Percentiles rank a stretch among this genome's conserved stretches.
Conservation (phyloP, 345 rosid genomes). For the Ceriops decandra region DNA sequence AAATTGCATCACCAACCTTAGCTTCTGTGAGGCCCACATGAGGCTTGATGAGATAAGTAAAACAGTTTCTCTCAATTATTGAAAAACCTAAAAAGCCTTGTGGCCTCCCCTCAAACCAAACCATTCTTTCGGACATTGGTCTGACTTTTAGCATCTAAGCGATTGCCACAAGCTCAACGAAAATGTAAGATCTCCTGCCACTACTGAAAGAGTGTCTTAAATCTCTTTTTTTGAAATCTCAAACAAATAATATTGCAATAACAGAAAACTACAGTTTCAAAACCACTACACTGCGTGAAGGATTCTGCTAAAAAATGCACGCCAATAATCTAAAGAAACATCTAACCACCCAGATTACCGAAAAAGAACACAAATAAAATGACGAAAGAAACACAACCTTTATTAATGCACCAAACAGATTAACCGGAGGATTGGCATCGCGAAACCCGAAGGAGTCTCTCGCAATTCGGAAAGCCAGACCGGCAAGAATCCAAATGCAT, state of each 20-base stretch:
- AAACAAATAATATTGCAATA: no score
- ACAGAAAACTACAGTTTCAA: not conserved
- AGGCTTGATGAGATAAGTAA: no score
- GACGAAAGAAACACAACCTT: slow-evolving; percentile 10
- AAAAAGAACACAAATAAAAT: not conserved
- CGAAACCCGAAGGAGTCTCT: slow-evolving; percentile 7
- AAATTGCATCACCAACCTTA: no score
- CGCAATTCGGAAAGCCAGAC: slow-evolving; percentile 21
- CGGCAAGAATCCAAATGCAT: slow-evolving; percentile 38
- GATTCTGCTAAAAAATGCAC: not conserved
- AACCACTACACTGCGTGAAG: not conserved
- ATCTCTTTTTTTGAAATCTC: no score
- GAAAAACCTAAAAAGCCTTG: no score
- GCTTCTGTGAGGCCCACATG: no score
- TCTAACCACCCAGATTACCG: not conserved
- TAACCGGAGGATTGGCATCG: slow-evolving; percentile 21
- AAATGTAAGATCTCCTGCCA: not conserved
- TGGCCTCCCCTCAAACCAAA: no score
- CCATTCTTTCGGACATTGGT: not conserved
- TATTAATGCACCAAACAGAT: slow-evolving; percentile 10
- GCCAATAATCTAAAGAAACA: not conserved
- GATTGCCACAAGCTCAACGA: not conserved
- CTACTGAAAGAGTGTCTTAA: no score
- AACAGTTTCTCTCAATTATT: no score
- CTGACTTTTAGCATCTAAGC: not conserved